A percentile compares a stretch with the other conserved stretches of the same genome.
Evolutionary conservation across 768 basidiomycete species (phyloP).

Genomic region (Collybiopsis luxurians): DNA sequence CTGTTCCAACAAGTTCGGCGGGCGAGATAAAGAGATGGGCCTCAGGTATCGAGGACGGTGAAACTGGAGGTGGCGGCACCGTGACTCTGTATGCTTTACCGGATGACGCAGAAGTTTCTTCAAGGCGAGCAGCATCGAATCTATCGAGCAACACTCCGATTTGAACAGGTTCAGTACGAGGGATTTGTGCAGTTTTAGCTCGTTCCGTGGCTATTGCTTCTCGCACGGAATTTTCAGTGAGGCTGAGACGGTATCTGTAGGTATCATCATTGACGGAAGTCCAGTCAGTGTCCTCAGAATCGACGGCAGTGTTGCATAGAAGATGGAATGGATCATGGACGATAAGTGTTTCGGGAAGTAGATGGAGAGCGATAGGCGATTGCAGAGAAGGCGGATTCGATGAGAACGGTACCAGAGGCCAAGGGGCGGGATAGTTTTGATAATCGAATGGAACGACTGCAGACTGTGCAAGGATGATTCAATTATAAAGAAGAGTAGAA

Average conservation of each 20-base stretch:
- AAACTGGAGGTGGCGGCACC: slow-evolving; percentile 14
- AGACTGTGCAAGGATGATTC: slow-evolving; percentile 2
- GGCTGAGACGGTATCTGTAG: slow-evolving; percentile 26
- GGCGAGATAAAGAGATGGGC: slow-evolving; percentile 23
- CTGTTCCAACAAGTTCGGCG: not conserved
- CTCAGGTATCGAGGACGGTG: slow-evolving; percentile 21
- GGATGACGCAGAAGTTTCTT: slow-evolving; percentile 22
- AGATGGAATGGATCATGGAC: slow-evolving; percentile 43
- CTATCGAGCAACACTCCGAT: not conserved
- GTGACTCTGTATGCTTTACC: slow-evolving; percentile 13
- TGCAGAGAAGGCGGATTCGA: slow-evolving; percentile 20
- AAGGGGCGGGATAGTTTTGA: slow-evolving; percentile 34
- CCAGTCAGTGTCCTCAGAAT: slow-evolving; percentile 18
- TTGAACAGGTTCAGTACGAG: not conserved
- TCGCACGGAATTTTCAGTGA: not conserved
- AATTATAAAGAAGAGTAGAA: slow-evolving; percentile 9
- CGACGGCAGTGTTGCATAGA: slow-evolving; percentile 12
- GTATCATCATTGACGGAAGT: slow-evolving; percentile 24
- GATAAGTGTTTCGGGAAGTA: slow-evolving; percentile 36
- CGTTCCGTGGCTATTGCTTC: slow-evolving; percentile 5
- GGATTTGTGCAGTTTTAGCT: not conserved
- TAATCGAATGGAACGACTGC: slow-evolving; percentile 23
- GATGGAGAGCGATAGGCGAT: slow-evolving; percentile 27
- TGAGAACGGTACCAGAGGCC: slow-evolving; percentile 39
- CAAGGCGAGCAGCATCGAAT: slow-evolving; percentile 21